phyloP scores from a whole-genome alignment of 2,329 filamentous ascomycete genomes.

The Knufia petricola region DNA sequence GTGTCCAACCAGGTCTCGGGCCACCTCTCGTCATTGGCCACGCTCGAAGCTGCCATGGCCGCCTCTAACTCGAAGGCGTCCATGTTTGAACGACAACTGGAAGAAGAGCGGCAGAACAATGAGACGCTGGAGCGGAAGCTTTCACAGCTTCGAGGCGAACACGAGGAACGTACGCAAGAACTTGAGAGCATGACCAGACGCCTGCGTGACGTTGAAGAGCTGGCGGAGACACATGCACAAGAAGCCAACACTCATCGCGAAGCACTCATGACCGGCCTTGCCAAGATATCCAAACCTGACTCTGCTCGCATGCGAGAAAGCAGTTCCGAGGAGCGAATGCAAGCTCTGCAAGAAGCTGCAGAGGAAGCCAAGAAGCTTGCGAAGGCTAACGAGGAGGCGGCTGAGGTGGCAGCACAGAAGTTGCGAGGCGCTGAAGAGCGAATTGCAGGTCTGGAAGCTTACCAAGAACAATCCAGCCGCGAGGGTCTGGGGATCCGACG shows the following conservation, averaged over 20 bases:
- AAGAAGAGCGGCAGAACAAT: slow-evolving; percentile 68
- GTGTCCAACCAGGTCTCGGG: slow-evolving; percentile 58
- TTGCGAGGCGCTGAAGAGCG: slow-evolving; percentile 88
- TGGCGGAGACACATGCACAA: slow-evolving; percentile 75
- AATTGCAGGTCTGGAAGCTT: slow-evolving; percentile 90
- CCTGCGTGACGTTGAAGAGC: slow-evolving; percentile 74
- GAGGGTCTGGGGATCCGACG: slow-evolving; percentile 84
- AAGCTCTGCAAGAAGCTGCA: slow-evolving; percentile 69
- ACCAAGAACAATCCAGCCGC: slow-evolving; percentile 92
- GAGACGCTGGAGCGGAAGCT: slow-evolving; percentile 70
- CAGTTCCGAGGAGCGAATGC: slow-evolving; percentile 48
- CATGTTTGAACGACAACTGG: slow-evolving; percentile 68
- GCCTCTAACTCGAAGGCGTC: slow-evolving; percentile 69
- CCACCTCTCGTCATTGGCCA: slow-evolving; percentile 60
- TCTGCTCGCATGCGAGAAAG: slow-evolving; percentile 39
- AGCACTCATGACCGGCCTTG: slow-evolving; percentile 72
- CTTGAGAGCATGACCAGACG: slow-evolving; percentile 64
- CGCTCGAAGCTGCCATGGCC: slow-evolving; percentile 65
- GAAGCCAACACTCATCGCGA: slow-evolving; percentile 80
- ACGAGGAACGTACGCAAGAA: slow-evolving; percentile 70
- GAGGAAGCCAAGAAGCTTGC: slow-evolving; percentile 68
- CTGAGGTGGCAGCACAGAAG: slow-evolving; percentile 77
- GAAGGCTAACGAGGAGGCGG: slow-evolving; percentile 80
- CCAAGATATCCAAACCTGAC: slow-evolving; percentile 52
- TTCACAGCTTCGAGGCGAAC: slow-evolving; percentile 65